Percentiles rank a stretch among this genome's conserved stretches.
phyloP scores from a whole-genome alignment of 1,284 basidiomycete species.

The Tilletia setariae region DNA sequence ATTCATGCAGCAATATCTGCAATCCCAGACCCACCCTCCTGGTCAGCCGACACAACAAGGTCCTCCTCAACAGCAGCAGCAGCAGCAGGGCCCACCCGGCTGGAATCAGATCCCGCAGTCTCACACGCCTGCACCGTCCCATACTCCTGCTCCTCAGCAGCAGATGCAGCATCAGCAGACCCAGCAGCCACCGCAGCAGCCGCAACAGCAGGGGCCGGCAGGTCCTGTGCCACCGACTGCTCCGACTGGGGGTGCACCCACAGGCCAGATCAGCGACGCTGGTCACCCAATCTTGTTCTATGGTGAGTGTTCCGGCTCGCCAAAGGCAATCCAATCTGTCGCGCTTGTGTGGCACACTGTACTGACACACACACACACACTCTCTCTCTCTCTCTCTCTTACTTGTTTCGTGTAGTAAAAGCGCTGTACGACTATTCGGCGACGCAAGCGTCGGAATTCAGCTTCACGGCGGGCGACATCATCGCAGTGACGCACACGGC shows the following conservation, averaged over 20 bases:
- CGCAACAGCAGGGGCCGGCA: neutral
- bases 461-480: constrained; percentile 82
- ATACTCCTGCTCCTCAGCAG: constrained; percentile 23
- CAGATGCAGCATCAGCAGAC: constrained; percentile 27
- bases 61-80: constrained; percentile 29
- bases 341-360: too few relatives aligned
- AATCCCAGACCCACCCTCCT: neutral
- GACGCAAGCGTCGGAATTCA: constrained; percentile 78
- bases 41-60: constrained; percentile 29
- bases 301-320: constrained; percentile 57
- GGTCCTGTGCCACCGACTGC: constrained; percentile 52
- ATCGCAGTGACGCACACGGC: constrained; percentile 87
- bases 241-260: constrained; percentile 60
- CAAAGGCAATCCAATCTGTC: too few relatives aligned
- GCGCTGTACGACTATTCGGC: constrained; percentile 88
- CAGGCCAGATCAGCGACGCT: constrained; percentile 71
- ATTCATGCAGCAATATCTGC: constrained; percentile 53
- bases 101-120: too few relatives aligned
- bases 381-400: neutral
- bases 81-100: too few relatives aligned
- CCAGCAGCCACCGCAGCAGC: constrained; percentile 20
- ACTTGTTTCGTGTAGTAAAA: constrained; percentile 37
- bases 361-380: neutral
- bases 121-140: constrained; percentile 19
- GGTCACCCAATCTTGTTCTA: constrained; percentile 78